Evolutionary conservation across 495 filamentous ascomycete species (phyloP).

Genomic region (Penicillium subrubescens): DNA sequence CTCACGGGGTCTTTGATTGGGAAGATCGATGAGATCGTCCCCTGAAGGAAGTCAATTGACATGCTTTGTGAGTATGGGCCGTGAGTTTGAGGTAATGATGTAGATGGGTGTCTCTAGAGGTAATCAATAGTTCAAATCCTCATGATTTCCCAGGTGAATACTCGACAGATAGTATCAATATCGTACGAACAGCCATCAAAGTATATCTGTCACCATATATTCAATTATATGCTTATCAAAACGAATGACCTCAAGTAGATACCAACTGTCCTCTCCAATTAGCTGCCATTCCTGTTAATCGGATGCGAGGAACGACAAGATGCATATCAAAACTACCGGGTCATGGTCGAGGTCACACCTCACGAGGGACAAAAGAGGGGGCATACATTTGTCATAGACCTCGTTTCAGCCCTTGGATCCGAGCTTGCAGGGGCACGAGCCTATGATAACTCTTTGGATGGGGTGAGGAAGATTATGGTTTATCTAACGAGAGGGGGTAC

Average conservation of each 20-base stretch:
- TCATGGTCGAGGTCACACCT: background rate
- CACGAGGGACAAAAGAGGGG: slow-evolving; percentile 9
- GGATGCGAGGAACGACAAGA: slow-evolving; percentile 29
- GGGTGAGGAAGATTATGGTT: background rate
- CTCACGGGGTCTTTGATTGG: slow-evolving; percentile 24
- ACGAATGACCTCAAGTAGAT: background rate
- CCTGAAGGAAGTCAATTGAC: slow-evolving; percentile 8
- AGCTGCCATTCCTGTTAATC: slow-evolving; percentile 35
- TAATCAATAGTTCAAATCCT: background rate
- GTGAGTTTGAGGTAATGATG: background rate
- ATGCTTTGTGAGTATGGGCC: slow-evolving; percentile 1
- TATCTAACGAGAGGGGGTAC: slow-evolving; percentile 20
- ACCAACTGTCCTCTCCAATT: background rate
- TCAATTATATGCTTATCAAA: background rate
- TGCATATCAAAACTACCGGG: background rate
- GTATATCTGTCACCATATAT: background rate
- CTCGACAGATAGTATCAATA: background rate
- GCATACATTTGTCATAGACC: background rate
- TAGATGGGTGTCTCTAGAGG: background rate
- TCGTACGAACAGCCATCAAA: background rate
- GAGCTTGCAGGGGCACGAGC: slow-evolving; percentile 12
- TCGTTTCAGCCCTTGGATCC: slow-evolving; percentile 27
- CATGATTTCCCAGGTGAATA: background rate
- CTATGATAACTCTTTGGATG: background rate
- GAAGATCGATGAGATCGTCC: slow-evolving; percentile 8